A percentile compares a stretch with the other conserved stretches of the same genome.
Conservation (phyloP, 441 rosid species). For the Adansonia madagascariensis region DNA sequence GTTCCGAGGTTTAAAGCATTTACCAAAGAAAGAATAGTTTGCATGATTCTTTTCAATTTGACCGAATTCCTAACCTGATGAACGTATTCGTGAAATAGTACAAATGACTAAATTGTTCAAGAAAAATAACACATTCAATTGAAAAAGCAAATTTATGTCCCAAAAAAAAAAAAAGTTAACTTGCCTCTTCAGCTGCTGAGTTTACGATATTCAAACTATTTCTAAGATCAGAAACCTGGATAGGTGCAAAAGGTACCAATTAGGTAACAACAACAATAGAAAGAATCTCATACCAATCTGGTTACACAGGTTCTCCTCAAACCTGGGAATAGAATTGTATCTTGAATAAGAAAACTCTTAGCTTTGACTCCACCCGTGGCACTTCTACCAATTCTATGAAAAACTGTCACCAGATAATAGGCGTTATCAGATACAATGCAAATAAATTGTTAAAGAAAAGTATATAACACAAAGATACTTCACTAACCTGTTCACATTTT, state of each 20-base stretch:
- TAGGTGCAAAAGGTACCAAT: conserved; percentile 27
- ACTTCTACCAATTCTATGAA: conserved; percentile 91
- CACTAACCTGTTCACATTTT: conserved; percentile 84
- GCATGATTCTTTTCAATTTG: conserved; percentile 87
- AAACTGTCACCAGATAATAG: conserved; percentile 59
- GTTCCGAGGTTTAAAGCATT: conserved; percentile 96
- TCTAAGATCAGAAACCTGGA: conserved; percentile 88
- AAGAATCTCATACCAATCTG: conserved; percentile 31
- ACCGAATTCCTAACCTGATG: conserved; percentile 72
- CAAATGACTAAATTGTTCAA: conserved; percentile 27
- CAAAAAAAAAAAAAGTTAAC: conserved; percentile 31
- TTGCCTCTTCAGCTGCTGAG: conserved; percentile 86
- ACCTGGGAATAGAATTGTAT: conserved; percentile 84
- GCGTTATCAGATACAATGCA: conserved; percentile 27
- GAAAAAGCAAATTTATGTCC: conserved; percentile 24
- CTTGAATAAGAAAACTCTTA: conserved; percentile 89
- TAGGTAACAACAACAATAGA: conserved; percentile 21
- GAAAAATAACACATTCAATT: conserved; percentile 12
- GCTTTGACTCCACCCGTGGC: conserved; percentile 88
- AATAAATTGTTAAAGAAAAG: conserved; percentile 20
- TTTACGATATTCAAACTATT: conserved; percentile 61
- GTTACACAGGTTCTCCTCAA: conserved; percentile 35
- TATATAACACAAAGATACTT: conserved; percentile 31
- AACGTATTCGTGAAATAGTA: conserved; percentile 29
- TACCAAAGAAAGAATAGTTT: conserved; percentile 87